Percentiles rank a stretch among this genome's conserved stretches.
These are phyloP conservation scores for Cutaneotrichosporon cutaneum DNA, from an alignment of 1,284 basidiomycete species.

Conservation along the genomic window DNA sequence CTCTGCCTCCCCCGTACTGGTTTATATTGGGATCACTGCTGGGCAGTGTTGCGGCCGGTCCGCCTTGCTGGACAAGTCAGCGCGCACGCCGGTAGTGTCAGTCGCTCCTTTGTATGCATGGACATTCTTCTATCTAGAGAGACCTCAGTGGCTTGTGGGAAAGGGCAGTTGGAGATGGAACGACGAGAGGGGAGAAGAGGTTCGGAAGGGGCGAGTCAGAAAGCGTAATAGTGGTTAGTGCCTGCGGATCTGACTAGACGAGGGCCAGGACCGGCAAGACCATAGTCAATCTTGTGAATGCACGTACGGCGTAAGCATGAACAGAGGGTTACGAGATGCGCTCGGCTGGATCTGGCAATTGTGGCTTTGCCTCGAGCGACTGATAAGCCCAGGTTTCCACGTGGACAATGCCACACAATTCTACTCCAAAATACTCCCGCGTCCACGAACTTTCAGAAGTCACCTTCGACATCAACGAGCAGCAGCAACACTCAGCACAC, in stretches of 20 bases:
- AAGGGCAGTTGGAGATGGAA: too few species aligned
- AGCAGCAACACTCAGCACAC: conserved; percentile 3
- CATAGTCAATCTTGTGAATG: too few species aligned
- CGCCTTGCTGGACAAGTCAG: not conserved
- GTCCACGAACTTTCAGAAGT: conserved; percentile 1
- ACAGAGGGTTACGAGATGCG: too few species aligned
- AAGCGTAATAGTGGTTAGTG: too few species aligned
- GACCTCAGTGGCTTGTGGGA: not conserved
- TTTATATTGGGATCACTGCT: not conserved
- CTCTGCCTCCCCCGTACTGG: too few species aligned
- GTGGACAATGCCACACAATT: conserved; percentile 1
- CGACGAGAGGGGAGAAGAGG: too few species aligned
- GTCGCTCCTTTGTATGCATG: not conserved
- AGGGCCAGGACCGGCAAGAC: too few species aligned
- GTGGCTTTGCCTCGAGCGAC: too few species aligned
- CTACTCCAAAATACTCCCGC: not conserved
- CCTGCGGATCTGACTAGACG: too few species aligned
- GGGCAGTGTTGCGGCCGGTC: not conserved
- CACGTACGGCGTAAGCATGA: too few species aligned
- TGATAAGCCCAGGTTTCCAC: conserved; percentile 1
- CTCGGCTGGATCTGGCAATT: too few species aligned
- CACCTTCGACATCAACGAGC: not conserved
- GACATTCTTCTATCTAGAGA: not conserved
- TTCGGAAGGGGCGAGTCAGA: too few species aligned
- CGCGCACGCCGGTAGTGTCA: not conserved